Evolutionary conservation across 1,284 basidiomycete species (phyloP).

Genomic region (Sanghuangporus sanghuang): DNA sequence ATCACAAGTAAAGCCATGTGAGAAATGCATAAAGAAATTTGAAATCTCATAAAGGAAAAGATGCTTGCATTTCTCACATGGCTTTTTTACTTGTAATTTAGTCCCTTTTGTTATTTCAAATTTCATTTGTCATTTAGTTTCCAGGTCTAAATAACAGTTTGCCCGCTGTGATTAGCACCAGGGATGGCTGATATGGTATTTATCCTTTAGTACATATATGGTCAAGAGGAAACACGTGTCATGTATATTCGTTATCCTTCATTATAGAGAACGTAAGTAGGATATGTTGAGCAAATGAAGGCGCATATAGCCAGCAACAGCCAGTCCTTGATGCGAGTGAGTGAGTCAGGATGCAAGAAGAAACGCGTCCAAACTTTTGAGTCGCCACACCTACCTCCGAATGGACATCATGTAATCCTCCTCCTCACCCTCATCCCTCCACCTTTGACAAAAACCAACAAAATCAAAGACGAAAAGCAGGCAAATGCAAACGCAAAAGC

Average conservation of each 20-base stretch:
- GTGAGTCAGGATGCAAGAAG: background rate
- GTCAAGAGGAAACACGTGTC: too few species aligned
- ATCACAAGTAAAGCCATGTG: too few species aligned
- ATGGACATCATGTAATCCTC: background rate
- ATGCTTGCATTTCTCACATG: too few species aligned
- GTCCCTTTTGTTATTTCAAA: too few species aligned
- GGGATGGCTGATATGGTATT: too few species aligned
- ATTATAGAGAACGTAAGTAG: background rate
- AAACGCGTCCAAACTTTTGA: background rate
- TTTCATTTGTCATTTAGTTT: too few species aligned
- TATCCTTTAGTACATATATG: too few species aligned
- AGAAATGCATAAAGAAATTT: too few species aligned
- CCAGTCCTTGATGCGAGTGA: background rate
- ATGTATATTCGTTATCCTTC: background rate
- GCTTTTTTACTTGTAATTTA: too few species aligned
- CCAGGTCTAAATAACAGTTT: too few species aligned
- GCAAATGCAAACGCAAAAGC: background rate
- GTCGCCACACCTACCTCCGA: background rate
- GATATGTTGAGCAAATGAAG: background rate
- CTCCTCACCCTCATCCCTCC: background rate
- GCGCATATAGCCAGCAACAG: background rate
- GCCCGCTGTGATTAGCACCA: too few species aligned
- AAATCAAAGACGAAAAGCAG: background rate
- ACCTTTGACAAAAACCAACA: background rate
- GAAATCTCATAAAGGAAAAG: too few species aligned